Evolutionary conservation across 2,329 filamentous ascomycete species (phyloP), one percentile per base, ranked within the genome.

Genomic region (Phaeosphaeria sp.): DNA sequence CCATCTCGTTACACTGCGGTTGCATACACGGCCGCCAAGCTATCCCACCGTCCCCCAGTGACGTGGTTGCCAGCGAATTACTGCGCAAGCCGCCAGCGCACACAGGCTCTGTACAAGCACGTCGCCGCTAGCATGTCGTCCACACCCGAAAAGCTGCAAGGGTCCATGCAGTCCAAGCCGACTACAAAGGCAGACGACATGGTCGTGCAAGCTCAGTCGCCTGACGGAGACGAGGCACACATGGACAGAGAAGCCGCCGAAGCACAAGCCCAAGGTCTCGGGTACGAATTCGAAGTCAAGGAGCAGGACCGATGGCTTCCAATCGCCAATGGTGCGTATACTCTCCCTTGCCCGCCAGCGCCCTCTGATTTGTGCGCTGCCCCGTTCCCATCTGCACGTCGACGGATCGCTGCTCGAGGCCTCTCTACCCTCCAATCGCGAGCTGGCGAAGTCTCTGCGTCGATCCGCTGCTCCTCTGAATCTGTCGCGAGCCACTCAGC

Each of bases 271-370:
- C 86, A 86, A 80, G 89, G 86, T 79, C 85, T 90, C 81, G 88
- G 84, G 80, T 92, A 92, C 81, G 94, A 98, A 83, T 97, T 97
- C 79, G 94, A 98, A 83, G 94, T 98, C 81, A 98, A 98, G 86
- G 95, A 99, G 82, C 95, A 99, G 82, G 95, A 99, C 82, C 86
- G 95, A 86, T 99, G 95, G 95, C 87, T 99, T 79, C 95, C 95
- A 79, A 99, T 99, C 87, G 95, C 95, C 83, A 99, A 99, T 93
- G 95, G 95, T 99, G 87, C 87, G 95, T 95, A 81, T 63, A 61
- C 67, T 58, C 49, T 52, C 49, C 25, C 22, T 67, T 69, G 58
- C 61, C 59, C 63, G 62, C 59, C 68, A 69, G 60, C 45, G 22
- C 22, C 57, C 61, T 77, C 65, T 77, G 75, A 77, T 78, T 77